Percentiles rank a stretch among this genome's conserved stretches.
Evolutionary conservation across 495 filamentous ascomycete species (phyloP).

Genomic region (Cudoniella acicularis): DNA sequence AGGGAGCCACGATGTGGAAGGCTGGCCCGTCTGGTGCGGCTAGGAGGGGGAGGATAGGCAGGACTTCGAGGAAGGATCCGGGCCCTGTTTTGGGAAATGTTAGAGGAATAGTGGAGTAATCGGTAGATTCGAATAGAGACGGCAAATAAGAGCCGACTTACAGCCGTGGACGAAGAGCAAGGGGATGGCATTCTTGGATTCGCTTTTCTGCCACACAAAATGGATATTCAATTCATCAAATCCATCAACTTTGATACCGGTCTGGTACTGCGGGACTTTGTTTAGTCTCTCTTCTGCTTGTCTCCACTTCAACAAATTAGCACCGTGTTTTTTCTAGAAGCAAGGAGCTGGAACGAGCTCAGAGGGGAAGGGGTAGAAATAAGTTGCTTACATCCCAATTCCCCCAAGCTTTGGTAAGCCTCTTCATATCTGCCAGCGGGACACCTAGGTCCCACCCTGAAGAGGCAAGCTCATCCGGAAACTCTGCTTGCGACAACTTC

Average conservation of each 20-base stretch:
- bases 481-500: conserved; percentile 39
- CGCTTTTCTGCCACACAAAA: conserved; percentile 52
- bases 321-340: too few species aligned
- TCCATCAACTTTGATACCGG: conserved; percentile 43
- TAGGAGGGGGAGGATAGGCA: conserved; percentile 44
- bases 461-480: conserved; percentile 44
- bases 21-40: conserved; percentile 38
- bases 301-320: too few species aligned
- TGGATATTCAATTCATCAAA: conserved; percentile 48
- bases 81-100: conserved; percentile 34
- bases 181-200: conserved; percentile 47
- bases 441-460: conserved; percentile 46
- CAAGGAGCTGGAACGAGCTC: too few species aligned
- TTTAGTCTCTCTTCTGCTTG: conserved; percentile 50
- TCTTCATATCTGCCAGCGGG: conserved; percentile 44
- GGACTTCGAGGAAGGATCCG: not conserved
- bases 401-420: conserved; percentile 42
- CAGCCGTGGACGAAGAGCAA: conserved; percentile 60
- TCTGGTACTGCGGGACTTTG: conserved; percentile 52
- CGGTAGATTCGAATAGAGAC: too few species aligned
- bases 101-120: too few species aligned
- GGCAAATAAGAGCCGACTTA: conserved; percentile 29
- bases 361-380: too few species aligned
- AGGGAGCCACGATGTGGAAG: conserved; percentile 64
- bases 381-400: too few species aligned